Conservation (phyloP, 192 early-diverging fungal species). For the Coemansia sp. region DNA sequence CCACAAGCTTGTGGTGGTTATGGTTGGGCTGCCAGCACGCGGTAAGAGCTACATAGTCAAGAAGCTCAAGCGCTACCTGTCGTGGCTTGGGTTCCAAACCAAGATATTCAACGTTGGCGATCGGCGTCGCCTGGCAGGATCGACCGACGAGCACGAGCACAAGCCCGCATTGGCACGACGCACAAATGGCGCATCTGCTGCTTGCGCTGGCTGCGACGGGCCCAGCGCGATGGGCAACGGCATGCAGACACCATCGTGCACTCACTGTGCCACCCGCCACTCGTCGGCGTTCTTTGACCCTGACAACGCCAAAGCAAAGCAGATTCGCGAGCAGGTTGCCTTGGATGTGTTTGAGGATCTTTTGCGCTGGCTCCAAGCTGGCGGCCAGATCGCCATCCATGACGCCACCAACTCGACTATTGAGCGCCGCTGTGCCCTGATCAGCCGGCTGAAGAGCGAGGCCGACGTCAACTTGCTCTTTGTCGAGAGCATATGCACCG, state of each 20-base stretch:
- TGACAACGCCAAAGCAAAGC: conserved; percentile 71
- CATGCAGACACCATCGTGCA: conserved; percentile 13
- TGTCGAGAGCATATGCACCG: conserved; percentile 81
- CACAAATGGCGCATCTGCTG: neutral
- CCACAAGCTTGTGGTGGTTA: conserved; percentile 89
- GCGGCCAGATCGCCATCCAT: conserved; percentile 86
- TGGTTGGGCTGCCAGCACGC: conserved; percentile 94
- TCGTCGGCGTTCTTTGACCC: conserved; percentile 93
- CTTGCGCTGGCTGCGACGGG: conserved; percentile 46
- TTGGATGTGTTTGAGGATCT: conserved; percentile 90
- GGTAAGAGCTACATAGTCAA: conserved; percentile 97
- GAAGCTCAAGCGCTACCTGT: conserved; percentile 88
- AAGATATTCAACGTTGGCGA: conserved; percentile 96
- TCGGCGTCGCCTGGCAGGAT: conserved; percentile 69
- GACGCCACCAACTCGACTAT: conserved; percentile 97
- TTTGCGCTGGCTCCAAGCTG: conserved; percentile 82
- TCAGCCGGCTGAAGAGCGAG: conserved; percentile 60
- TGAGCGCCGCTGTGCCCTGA: conserved; percentile 66
- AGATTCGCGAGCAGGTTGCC: conserved; percentile 82
- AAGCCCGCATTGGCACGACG: neutral
- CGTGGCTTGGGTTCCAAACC: conserved; percentile 75
- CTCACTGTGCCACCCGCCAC: conserved; percentile 56
- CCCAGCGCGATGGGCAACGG: conserved; percentile 5
- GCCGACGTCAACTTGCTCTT: conserved; percentile 69
- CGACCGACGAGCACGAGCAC: conserved; percentile 25